Conservation (phyloP, 2,329 filamentous ascomycete genomes). For the Scedosporium boydii region DNA sequence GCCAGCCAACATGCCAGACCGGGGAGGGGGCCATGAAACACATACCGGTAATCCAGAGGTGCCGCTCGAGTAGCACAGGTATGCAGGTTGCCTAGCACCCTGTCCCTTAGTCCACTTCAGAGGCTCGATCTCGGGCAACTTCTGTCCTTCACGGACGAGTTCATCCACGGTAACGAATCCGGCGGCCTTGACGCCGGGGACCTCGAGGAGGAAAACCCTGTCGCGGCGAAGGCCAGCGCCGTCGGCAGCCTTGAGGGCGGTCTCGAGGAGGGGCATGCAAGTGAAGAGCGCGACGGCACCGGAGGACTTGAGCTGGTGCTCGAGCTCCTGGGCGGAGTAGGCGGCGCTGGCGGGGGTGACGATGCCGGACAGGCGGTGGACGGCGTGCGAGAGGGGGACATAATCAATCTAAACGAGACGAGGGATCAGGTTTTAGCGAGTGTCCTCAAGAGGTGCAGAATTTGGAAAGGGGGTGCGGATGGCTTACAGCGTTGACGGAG, state of each 20-base stretch:
- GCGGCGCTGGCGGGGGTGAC: constrained; percentile 67
- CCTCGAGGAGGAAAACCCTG: constrained; percentile 59
- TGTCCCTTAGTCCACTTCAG: constrained; percentile 55
- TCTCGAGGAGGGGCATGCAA: constrained; percentile 55
- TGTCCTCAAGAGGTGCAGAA: not conserved
- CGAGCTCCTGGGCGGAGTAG: constrained; percentile 60
- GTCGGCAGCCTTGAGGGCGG: constrained; percentile 54
- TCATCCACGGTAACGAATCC: constrained; percentile 58
- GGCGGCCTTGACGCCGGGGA: constrained; percentile 46
- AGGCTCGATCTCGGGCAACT: constrained; percentile 41
- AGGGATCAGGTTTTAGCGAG: not conserved
- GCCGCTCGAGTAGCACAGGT: constrained; percentile 71
- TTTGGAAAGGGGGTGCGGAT: not conserved
- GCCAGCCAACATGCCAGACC: not conserved
- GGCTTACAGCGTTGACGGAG: constrained; percentile 65
- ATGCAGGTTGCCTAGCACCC: constrained; percentile 59
- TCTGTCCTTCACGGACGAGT: constrained; percentile 50
- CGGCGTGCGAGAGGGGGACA: constrained; percentile 60
- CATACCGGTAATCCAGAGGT: constrained; percentile 67
- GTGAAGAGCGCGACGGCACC: constrained; percentile 64
- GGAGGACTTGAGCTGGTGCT: constrained; percentile 62
- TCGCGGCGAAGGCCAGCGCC: constrained; percentile 52
- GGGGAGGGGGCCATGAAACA: not conserved
- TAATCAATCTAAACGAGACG: constrained; percentile 54
- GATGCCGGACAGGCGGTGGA: constrained; percentile 66